phyloP scores from a whole-genome alignment of 305 asterid genomes.

The Coffea humblotiana region DNA sequence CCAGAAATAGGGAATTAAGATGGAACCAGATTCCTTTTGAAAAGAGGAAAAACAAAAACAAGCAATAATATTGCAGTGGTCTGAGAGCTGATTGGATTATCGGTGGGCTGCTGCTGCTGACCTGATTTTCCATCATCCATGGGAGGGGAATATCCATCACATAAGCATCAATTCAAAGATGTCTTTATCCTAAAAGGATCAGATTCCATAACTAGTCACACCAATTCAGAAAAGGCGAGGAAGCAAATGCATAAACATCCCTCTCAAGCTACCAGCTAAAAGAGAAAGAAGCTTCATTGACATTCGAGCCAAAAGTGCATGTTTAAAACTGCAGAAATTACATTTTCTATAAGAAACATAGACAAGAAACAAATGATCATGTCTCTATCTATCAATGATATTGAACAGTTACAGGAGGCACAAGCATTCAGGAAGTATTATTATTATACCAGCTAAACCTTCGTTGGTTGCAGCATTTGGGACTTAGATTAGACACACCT shows the following conservation, averaged over 20 bases:
- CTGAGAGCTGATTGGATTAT: background rate
- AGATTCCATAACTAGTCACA: conserved; percentile 17
- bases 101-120: conserved; percentile 6
- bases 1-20: background rate
- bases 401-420: background rate
- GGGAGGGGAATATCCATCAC: background rate
- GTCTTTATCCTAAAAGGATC: conserved; percentile 28
- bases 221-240: conserved; percentile 11
- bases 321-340: conserved; percentile 5
- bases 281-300: conserved; percentile 21
- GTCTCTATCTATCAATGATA: background rate
- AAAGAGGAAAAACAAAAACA: background rate
- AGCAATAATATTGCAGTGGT: background rate
- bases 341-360: conserved; percentile 1
- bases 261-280: background rate
- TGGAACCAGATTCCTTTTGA: conserved; percentile 16
- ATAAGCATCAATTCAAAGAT: conserved; percentile 26
- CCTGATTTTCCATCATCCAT: background rate
- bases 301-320: conserved; percentile 10
- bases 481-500: background rate
- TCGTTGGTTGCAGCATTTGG: background rate
- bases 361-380: background rate
- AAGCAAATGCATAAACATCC: conserved; percentile 2
- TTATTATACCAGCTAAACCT: too few relatives aligned
- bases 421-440: background rate